phyloP scores from a whole-genome alignment of 202 grass and related monocot species.

The Schoenoplectus triqueter region DNA sequence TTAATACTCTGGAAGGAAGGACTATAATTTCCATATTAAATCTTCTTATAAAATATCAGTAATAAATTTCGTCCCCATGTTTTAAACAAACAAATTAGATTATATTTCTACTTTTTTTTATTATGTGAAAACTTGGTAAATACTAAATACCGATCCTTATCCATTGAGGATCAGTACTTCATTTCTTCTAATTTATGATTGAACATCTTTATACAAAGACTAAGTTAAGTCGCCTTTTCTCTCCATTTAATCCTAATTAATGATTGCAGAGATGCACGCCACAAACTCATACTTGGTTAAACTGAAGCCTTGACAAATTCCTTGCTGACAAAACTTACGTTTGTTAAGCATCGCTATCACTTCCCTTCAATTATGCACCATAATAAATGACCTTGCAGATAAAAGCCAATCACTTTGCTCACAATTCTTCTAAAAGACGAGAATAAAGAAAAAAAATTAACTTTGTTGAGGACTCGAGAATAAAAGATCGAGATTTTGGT shows the following conservation, averaged over 20 bases:
- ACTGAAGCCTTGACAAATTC: neutral
- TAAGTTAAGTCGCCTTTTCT: neutral
- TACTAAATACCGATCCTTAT: neutral
- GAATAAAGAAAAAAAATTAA: neutral
- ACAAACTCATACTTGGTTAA: neutral
- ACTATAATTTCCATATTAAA: neutral
- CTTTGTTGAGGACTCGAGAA: neutral
- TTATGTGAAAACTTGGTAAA: neutral
- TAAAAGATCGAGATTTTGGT: too few species aligned
- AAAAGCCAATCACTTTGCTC: neutral
- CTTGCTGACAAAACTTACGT: neutral
- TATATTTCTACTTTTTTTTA: neutral
- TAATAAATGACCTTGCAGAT: conserved; percentile 16
- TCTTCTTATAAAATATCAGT: neutral
- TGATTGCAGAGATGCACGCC: neutral
- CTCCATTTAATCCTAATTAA: neutral
- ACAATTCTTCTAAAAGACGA: neutral
- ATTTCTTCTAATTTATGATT: neutral
- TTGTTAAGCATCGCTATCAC: neutral
- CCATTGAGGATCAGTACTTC: neutral
- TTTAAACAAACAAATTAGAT: neutral
- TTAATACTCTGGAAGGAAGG: too few species aligned
- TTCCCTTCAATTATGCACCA: neutral
- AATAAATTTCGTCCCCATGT: neutral
- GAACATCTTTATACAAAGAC: neutral